A percentile compares a stretch with the other conserved stretches of the same genome.
Evolutionary conservation across 2,329 filamentous ascomycete species (phyloP).

Genomic region (Colletotrichum endophyticum): DNA sequence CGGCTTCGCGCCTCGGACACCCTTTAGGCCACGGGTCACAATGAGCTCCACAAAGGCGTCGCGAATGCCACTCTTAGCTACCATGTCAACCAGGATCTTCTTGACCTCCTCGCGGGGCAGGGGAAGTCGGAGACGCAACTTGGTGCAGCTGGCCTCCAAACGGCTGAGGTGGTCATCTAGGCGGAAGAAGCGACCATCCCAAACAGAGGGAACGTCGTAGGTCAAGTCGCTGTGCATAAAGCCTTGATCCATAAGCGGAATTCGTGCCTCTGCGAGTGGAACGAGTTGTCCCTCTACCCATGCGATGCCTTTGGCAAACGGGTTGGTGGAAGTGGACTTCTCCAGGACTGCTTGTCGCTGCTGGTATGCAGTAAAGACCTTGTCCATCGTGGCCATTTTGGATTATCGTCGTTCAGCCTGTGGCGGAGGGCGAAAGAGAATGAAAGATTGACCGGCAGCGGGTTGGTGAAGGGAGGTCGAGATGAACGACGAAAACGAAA

Average conservation of each 20-base stretch:
- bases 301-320: conserved; percentile 47
- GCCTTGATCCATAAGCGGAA: conserved; percentile 56
- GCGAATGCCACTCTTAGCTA: conserved; percentile 47
- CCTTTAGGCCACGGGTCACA: conserved; percentile 50
- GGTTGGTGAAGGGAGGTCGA: background rate
- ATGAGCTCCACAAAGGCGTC: conserved; percentile 57
- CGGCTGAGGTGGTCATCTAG: conserved; percentile 53
- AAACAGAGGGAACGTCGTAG: conserved; percentile 56
- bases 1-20: conserved; percentile 38
- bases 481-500: background rate
- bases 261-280: conserved; percentile 48
- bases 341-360: background rate
- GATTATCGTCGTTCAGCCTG: background rate
- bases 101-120: conserved; percentile 43
- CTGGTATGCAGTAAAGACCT: conserved; percentile 29
- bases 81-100: conserved; percentile 46
- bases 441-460: background rate
- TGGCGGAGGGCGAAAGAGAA: background rate
- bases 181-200: conserved; percentile 57
- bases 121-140: conserved; percentile 49
- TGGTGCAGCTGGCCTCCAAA: conserved; percentile 46
- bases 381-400: conserved; percentile 47
- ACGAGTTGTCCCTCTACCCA: conserved; percentile 49
- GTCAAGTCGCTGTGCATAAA: conserved; percentile 58
- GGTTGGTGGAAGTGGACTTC: conserved; percentile 27